phyloP scores from a whole-genome alignment of 1,284 basidiomycete species.

The Leccinum holopus region DNA sequence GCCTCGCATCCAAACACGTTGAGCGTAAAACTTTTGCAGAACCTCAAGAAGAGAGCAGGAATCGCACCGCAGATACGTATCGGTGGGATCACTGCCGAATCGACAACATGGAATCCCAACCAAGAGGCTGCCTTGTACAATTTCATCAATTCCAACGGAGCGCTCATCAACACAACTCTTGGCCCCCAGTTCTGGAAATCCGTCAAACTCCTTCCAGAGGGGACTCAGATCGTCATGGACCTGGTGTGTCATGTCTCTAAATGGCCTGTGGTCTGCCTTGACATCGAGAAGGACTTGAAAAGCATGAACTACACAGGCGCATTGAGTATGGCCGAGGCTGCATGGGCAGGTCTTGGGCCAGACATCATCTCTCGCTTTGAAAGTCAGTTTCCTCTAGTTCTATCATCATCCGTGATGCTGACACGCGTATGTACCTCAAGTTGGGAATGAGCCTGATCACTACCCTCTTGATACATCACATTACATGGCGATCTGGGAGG shows the following conservation, averaged over 20 bases:
- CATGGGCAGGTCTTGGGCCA: conserved; percentile 38
- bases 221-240: conserved; percentile 47
- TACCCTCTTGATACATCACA: conserved; percentile 40
- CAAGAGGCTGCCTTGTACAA: conserved; percentile 42
- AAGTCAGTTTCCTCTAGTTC: conserved; percentile 35
- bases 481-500: conserved; percentile 46
- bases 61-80: conserved; percentile 47
- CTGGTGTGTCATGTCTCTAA: conserved; percentile 32
- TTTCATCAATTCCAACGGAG: conserved; percentile 36
- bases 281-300: conserved; percentile 38
- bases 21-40: conserved; percentile 43
- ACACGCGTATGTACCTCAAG: conserved; percentile 29
- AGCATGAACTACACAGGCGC: conserved; percentile 43
- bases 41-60: conserved; percentile 44
- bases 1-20: conserved; percentile 40
- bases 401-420: neutral
- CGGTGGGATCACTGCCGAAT: conserved; percentile 53
- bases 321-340: conserved; percentile 43
- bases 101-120: conserved; percentile 45
- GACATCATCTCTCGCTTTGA: conserved; percentile 43
- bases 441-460: conserved; percentile 56
- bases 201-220: conserved; percentile 43
- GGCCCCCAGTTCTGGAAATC: conserved; percentile 50
- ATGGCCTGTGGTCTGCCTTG: neutral
- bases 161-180: conserved; percentile 45